Conservation (phyloP, 2,329 filamentous ascomycete species). For the Nakataea oryzae region DNA sequence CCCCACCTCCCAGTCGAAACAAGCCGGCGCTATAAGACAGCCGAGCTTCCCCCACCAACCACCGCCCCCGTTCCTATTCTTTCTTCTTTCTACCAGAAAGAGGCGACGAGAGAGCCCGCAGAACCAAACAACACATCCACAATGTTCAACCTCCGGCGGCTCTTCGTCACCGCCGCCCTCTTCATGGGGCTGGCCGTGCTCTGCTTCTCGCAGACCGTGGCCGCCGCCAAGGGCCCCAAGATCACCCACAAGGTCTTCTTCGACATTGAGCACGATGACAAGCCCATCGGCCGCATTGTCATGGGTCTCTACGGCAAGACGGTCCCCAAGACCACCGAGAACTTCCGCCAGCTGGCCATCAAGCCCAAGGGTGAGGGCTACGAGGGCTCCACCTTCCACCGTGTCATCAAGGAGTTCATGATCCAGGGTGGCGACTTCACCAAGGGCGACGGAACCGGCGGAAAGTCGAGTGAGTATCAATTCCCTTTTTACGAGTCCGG, state of each 20-base stretch:
- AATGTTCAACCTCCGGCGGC: slow-evolving; percentile 67
- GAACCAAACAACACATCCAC: not conserved
- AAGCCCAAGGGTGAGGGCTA: slow-evolving; percentile 83
- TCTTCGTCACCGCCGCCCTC: slow-evolving; percentile 63
- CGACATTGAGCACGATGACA: slow-evolving; percentile 68
- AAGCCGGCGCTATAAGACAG: not conserved
- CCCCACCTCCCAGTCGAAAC: not conserved
- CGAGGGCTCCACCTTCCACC: slow-evolving; percentile 74
- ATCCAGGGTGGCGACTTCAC: slow-evolving; percentile 88
- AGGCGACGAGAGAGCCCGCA: not conserved
- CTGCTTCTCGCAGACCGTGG: slow-evolving; percentile 64
- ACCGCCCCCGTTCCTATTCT: not conserved
- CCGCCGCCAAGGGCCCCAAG: slow-evolving; percentile 78
- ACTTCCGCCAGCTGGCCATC: slow-evolving; percentile 72
- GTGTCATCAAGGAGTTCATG: slow-evolving; percentile 86
- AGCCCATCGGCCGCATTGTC: slow-evolving; percentile 63
- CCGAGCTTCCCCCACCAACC: not conserved
- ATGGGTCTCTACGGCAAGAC: slow-evolving; percentile 84
- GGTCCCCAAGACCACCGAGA: slow-evolving; percentile 63
- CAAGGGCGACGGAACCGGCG: slow-evolving; percentile 69
- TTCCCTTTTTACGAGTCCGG: not conserved
- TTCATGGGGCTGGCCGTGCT: slow-evolving; percentile 66
- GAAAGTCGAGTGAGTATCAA: slow-evolving; percentile 62
- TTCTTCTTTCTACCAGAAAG: not conserved
- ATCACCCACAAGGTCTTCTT: slow-evolving; percentile 95